phyloP scores from a whole-genome alignment of 768 basidiomycete species.

The Daedaleopsis sinensis region DNA sequence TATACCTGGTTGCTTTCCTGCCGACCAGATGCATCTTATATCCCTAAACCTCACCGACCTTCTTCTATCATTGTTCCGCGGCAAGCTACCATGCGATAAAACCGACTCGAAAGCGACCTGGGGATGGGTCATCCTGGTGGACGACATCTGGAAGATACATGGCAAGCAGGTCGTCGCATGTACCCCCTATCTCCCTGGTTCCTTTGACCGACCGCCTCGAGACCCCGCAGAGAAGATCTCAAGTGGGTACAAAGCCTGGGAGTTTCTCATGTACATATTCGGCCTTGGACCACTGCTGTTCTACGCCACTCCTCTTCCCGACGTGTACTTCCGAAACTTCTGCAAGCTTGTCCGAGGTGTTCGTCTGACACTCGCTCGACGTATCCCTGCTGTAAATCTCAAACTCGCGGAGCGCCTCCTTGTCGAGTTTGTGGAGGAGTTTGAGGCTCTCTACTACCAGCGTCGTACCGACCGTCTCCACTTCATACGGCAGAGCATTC shows the following conservation, averaged over 20 bases:
- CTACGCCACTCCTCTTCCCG: slow-evolving; percentile 27
- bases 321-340: slow-evolving; percentile 29
- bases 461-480: slow-evolving; percentile 31
- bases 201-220: slow-evolving; percentile 44
- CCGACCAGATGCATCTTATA: slow-evolving; percentile 44
- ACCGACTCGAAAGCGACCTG: slow-evolving; percentile 31
- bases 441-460: slow-evolving; percentile 40
- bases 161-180: slow-evolving; percentile 35
- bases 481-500: slow-evolving; percentile 37
- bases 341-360: slow-evolving; percentile 32
- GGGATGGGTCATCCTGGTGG: slow-evolving; percentile 33
- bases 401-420: slow-evolving; percentile 27
- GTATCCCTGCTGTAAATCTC: slow-evolving; percentile 17
- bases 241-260: slow-evolving; percentile 36
- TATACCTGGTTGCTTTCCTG: slow-evolving; percentile 24
- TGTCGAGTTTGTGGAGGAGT: slow-evolving; percentile 34
- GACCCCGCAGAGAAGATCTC: slow-evolving; percentile 45
- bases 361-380: slow-evolving; percentile 21
- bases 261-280: slow-evolving; percentile 28
- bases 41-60: slow-evolving; percentile 42
- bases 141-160: slow-evolving; percentile 38
- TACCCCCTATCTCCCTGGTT: slow-evolving; percentile 39
- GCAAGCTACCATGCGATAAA: slow-evolving; percentile 23
- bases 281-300: slow-evolving; percentile 15
- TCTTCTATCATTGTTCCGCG: slow-evolving; percentile 36